Base-by-base conservation (phyloP, 345 rosid species). In the Salix arbutifolia region DNA sequence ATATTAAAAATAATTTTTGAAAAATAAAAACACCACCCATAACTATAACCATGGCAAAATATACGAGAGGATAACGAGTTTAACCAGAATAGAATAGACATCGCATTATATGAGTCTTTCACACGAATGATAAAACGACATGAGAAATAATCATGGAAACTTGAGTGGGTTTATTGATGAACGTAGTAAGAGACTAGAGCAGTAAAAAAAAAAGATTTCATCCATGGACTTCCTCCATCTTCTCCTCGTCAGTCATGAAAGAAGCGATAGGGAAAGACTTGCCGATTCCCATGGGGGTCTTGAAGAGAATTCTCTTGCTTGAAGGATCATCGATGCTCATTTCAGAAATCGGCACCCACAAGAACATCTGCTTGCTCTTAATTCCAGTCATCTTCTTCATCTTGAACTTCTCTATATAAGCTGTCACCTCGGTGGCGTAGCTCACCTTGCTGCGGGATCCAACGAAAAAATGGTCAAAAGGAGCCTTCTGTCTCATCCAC, bases 341-440 rank as follows among this genome's bases (percentile, higher is more conserved):
- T 85, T 95, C 99, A 33, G 77, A 56, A 14, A 95, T 86, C 1
- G 99, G 93, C 40, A 95, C 97, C 99, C 99, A 95, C 75, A 93
- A 10, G 60, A 95, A 85, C 84, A 91, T 77, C 83, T 93, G 97
- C 82, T 81, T 91, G 88, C 97, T 93, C 89, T 93, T 93, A 72
- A 95, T 77, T 40, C 99, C 99, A 2, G 90, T 95, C 94, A 95
- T 91, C 81, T 84, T 93, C 88, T 90, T 95, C 97, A 93, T 95
- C 89, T 75, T 91, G 56, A 78, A 73, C 85, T 86, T 89, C 75
- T 93, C 99, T 35, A 93, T 89, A 37, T 95, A 93, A 4, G 89
- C 91, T 0, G 99, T 95, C 60, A 95, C 99, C 76, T 95, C 97
- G 3, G 77, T 30, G 8, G 79, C 87, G 48, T 95, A 95, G 61